Evolutionary conservation across 2,329 filamentous ascomycete genomes (phyloP).

Genomic region (Teratosphaeria pseudoeucalypti): DNA sequence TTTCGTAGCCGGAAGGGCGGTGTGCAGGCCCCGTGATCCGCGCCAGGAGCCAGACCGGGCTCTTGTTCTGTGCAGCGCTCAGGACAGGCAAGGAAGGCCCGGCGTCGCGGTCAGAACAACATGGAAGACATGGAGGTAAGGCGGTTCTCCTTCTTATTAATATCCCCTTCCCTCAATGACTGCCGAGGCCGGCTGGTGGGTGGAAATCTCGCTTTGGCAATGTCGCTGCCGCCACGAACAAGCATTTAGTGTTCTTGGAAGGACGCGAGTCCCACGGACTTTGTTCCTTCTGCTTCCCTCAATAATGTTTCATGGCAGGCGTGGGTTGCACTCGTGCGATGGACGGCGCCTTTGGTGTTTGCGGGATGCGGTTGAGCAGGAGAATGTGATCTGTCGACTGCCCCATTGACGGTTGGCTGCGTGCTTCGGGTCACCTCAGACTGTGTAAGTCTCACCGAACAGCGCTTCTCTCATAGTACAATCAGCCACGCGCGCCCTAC

Average conservation of each 20-base stretch:
- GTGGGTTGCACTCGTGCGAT: background rate
- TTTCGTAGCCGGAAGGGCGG: background rate
- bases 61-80: background rate
- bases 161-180: background rate
- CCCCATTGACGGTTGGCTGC: conserved; percentile 1
- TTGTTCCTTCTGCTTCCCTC: background rate
- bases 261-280: background rate
- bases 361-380: background rate
- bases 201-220: background rate
- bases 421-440: background rate
- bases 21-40: background rate
- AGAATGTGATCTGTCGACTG: conserved; percentile 3
- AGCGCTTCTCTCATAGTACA: background rate
- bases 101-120: background rate
- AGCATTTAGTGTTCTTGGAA: background rate
- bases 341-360: background rate
- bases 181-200: background rate
- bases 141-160: conserved; percentile 1
- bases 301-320: background rate
- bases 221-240: background rate
- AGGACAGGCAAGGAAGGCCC: background rate
- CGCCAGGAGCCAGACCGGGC: background rate
- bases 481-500: background rate
- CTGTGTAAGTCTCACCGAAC: conserved; percentile 2
- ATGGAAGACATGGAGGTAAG: conserved; percentile 11